Evolutionary conservation across 345 rosid species (phyloP), one percentile per base, ranked within the genome.

Genomic region (Populus euphratica): DNA sequence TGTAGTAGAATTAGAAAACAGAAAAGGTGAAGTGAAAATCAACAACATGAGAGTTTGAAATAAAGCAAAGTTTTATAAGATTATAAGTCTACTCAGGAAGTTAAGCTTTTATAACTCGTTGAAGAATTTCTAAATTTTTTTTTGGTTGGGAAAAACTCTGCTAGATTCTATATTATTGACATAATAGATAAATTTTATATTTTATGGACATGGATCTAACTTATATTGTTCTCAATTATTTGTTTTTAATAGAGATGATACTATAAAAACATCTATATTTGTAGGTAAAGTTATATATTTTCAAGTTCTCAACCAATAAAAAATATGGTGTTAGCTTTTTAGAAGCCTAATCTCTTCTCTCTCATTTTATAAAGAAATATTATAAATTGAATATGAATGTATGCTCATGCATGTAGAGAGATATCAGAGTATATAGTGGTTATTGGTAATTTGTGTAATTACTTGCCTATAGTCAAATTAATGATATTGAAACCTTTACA

Each of bases 341-440:
- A 2, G 4, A 66, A 73, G 69, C n/a, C 36, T 35, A 25, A 4
- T 31, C 18, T 33, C 35, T 33, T 33, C 35, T 33, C 4, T 33
- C 2, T 11, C 44, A 1, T 33, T 47, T 68, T 10, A 76, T 79
- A 84, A 81, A 69, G 85, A 50, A 73, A 81, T 64, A 29, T 41
- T 16, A 12, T 78, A 76, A 76, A 71, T 80, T 14, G 81, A 78
- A 73, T 74, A 80, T 69, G 83, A 33, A 35, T 72, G 75, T 75
- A 61, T 69, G 70, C 77, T 73, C 67, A 78, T 77, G 80, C 86
- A 84, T 77, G 82, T 87, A 83, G 70, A 72, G 11, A 17, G 76
- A 62, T 61, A 47, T 44, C 79, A 85, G 86, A 63, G 81, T 86
- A 80, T 87, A 79, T 83, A 75, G 4, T 78, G 59, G 23, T 6